Evolutionary conservation across 768 basidiomycete genomes (phyloP).

Genomic region (Hericium alpestre): DNA sequence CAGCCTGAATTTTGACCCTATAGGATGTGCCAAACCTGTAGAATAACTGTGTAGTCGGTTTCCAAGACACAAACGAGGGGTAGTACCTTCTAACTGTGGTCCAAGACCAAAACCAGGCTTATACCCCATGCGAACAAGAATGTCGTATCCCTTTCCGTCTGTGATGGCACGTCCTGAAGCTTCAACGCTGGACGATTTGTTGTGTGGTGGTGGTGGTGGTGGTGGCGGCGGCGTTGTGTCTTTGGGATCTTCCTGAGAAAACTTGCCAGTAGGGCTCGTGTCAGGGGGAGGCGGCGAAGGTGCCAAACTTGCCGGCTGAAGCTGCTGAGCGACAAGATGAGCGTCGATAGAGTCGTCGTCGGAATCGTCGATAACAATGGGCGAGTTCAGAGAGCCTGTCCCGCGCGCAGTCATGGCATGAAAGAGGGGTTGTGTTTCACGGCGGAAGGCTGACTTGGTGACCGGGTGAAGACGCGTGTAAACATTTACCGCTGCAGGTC

Average conservation of each 20-base stretch:
- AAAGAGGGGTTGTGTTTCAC: not conserved
- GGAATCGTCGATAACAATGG: constrained; percentile 13
- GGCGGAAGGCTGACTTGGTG: not conserved
- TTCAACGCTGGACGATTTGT: no score
- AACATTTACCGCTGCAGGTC: not conserved
- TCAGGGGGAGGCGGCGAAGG: not conserved
- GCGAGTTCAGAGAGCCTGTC: constrained; percentile 8
- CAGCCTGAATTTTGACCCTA: no score
- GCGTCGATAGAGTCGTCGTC: constrained; percentile 2
- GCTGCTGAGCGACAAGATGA: not conserved
- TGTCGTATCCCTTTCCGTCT: constrained; percentile 8
- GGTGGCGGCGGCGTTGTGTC: not conserved
- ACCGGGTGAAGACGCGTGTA: not conserved
- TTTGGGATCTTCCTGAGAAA: not conserved
- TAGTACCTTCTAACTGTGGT: constrained; percentile 11
- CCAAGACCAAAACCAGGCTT: constrained; percentile 11
- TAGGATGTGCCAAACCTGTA: no score
- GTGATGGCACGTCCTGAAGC: not conserved
- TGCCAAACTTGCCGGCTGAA: not conserved
- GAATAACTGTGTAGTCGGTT: no score
- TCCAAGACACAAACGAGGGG: not conserved
- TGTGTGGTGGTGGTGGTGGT: no score
- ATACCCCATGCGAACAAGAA: constrained; percentile 12
- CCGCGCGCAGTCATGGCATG: constrained; percentile 4
- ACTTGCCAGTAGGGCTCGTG: not conserved